Base-by-base conservation (phyloP, 1,139 yeast genomes). In the Debaryomyces robertsiae region DNA sequence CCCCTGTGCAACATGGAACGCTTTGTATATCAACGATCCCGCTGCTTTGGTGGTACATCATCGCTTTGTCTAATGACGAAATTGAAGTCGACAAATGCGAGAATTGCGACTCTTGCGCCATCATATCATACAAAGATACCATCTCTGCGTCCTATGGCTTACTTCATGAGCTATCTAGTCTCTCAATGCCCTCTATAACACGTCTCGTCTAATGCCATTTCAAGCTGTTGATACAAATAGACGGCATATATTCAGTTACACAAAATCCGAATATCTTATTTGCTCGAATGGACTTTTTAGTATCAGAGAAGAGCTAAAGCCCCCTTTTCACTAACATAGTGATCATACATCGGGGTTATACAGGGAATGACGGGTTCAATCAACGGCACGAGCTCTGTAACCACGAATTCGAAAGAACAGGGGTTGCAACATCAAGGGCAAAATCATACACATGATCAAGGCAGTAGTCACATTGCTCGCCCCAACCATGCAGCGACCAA, bases 21-120 rank as follows among this genome's bases (percentile, higher is more conserved):
- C 67, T 49, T 51, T 71, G 76, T 41, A 71, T 54, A 46, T 72
- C 76, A 45, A 60, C 61, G 5, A 70, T 55, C 24, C 63, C 60
- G 27, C 47, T 54, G 29, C 29, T 48, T 36, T 29, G 46, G 24
- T 38, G 45, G 33, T 41, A 44, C 14, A 44, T 38, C 31, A 55
- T 40, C 24, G 60, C 46, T 30, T 47, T 44, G 44, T 67, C 72
- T 11, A 68, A 48, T 4, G 62, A 41, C 1, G 65, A 57, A 10
- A 66, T 43, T 9, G 62, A 58, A 1, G 72, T 63, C 6, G 61
- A 43, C 28, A 65, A 46, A 31, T 46, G 51, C 14, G 33, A 16
- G 33, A 44, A 46, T 7, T 32, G 42, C n/a, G 45, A 25, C 39
- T 39, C 31, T 28, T 46, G 46, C 42, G 41, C 46, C 46, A 45